These are phyloP conservation scores for Pyrenophora tritici-repentis DNA, from an alignment of 2,329 filamentous ascomycete species.

Conservation along the genomic window DNA sequence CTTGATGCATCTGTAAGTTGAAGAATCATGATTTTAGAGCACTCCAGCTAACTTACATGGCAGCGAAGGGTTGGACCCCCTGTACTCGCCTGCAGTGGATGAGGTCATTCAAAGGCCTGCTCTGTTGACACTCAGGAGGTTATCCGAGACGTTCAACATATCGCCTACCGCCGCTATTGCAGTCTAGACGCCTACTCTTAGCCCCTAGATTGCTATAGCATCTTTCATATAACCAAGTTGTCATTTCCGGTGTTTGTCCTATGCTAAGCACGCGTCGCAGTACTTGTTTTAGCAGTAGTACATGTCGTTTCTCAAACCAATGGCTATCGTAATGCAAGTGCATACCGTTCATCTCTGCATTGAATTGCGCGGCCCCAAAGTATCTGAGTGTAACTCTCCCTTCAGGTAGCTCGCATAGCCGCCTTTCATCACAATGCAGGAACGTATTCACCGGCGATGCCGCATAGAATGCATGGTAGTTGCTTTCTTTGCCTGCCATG, in stretches of 20 bases:
- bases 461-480: not conserved
- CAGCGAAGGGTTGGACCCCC: constrained; percentile 36
- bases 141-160: constrained; percentile 30
- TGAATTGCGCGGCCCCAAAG: too few species aligned
- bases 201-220: not conserved
- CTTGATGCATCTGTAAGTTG: constrained; percentile 36
- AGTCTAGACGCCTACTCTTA: constrained; percentile 3
- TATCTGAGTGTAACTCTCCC: not conserved
- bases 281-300: too few species aligned
- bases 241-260: too few species aligned
- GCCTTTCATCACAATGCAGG: not conserved
- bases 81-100: constrained; percentile 30
- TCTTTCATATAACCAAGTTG: too few species aligned
- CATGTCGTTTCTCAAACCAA: not conserved
- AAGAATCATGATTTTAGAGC: not conserved
- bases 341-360: too few species aligned
- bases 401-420: not conserved
- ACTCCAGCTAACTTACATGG: not conserved
- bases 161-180: constrained; percentile 14
- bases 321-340: constrained; percentile 1
- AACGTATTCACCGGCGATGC: not conserved
- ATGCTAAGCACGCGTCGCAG: too few species aligned
- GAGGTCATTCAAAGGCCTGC: constrained; percentile 23
- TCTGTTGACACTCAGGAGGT: constrained; percentile 26
- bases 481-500: not conserved